These are phyloP conservation scores for Mycosphaerella arachidis DNA, from an alignment of 2,329 filamentous ascomycete genomes.

Conservation along the genomic window DNA sequence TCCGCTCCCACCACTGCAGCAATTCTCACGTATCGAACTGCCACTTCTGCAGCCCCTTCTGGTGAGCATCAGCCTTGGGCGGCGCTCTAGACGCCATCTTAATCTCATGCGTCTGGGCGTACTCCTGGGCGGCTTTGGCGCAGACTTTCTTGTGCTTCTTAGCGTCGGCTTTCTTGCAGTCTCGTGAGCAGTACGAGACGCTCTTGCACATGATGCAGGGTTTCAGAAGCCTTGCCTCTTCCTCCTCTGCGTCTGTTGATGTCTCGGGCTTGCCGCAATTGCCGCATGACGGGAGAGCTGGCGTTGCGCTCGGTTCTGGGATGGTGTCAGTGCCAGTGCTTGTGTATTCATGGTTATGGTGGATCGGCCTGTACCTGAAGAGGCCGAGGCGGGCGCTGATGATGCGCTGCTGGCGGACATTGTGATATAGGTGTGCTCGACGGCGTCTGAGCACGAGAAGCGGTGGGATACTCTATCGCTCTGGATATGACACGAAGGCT, in stretches of 20 bases:
- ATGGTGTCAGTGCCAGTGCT: not conserved
- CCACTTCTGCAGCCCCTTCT: conserved; percentile 39
- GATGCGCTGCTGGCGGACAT: not conserved
- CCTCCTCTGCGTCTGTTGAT: conserved; percentile 9
- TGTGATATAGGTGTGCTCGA: not conserved
- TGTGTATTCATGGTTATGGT: too few species aligned
- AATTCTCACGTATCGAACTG: conserved; percentile 31
- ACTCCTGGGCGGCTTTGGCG: conserved; percentile 37
- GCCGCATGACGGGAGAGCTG: conserved; percentile 4
- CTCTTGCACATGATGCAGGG: conserved; percentile 39
- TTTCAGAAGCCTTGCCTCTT: conserved; percentile 25
- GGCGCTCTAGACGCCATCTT: conserved; percentile 36
- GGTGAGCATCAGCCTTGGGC: conserved; percentile 31
- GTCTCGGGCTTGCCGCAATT: conserved; percentile 16
- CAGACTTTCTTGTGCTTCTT: conserved; percentile 41
- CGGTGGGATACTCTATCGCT: too few species aligned
- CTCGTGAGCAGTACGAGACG: conserved; percentile 37
- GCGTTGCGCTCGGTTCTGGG: not conserved
- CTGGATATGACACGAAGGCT: too few species aligned
- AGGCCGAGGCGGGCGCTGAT: not conserved
- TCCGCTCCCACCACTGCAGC: too few species aligned
- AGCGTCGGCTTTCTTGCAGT: conserved; percentile 38
- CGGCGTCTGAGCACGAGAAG: too few species aligned
- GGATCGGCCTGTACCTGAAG: not conserved
- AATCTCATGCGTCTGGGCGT: conserved; percentile 35